Percentiles rank a stretch among this genome's conserved stretches.
phyloP scores from a whole-genome alignment of 768 basidiomycete species.

The Termitomyces sp. region DNA sequence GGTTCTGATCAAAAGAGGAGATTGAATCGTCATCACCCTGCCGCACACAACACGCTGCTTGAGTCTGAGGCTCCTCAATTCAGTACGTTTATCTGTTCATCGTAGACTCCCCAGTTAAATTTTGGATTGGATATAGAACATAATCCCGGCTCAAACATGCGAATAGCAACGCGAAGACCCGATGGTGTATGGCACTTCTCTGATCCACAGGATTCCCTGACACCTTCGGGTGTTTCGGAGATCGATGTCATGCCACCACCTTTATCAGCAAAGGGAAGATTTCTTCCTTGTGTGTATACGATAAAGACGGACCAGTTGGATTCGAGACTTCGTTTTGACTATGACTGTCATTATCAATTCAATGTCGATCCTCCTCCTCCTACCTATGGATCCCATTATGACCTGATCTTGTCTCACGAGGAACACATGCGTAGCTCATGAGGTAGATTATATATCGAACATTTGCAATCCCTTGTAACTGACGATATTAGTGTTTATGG shows the following conservation, averaged over 20 bases:
- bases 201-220: constrained; percentile 33
- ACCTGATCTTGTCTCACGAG: constrained; percentile 1
- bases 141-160: constrained; percentile 51
- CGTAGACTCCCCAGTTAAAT: background rate
- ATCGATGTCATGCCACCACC: constrained; percentile 26
- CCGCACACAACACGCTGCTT: constrained; percentile 37
- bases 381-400: constrained; percentile 17
- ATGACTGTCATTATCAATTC: constrained; percentile 15
- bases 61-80: constrained; percentile 32
- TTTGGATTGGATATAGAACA: constrained; percentile 28
- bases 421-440: background rate
- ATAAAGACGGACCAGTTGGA: constrained; percentile 15
- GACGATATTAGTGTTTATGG: too few species aligned
- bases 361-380: constrained; percentile 21
- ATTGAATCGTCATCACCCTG: constrained; percentile 29
- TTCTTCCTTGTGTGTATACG: constrained; percentile 3
- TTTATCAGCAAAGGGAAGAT: constrained; percentile 10
- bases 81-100: constrained; percentile 21
- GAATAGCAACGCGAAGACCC: constrained; percentile 43
- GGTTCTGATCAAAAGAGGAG: constrained; percentile 17
- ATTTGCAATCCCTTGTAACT: background rate
- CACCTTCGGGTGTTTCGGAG: constrained; percentile 31
- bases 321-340: constrained; percentile 11
- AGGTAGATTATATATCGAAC: background rate
- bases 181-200: constrained; percentile 55